Conservation (phyloP, 805 yeast genomes). For the Candida anglica region DNA sequence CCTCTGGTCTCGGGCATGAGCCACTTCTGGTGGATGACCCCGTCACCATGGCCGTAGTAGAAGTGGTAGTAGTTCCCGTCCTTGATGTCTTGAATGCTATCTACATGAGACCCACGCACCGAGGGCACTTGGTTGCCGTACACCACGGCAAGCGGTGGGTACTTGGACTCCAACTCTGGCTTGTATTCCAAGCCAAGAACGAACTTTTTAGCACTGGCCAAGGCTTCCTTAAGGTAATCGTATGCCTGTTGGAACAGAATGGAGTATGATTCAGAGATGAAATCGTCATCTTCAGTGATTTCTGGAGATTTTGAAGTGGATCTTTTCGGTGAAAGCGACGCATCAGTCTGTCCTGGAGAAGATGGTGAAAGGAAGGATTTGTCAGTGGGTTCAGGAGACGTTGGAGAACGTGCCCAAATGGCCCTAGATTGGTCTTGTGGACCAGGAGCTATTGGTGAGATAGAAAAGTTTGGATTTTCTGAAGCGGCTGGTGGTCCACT, state of each 20-base stretch:
- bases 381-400: no score
- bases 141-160: conserved; percentile 82
- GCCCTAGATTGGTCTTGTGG: no score
- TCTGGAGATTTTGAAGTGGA: background rate
- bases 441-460: no score
- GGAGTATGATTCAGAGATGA: conserved; percentile 5
- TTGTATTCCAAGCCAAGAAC: conserved; percentile 52
- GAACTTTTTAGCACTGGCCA: conserved; percentile 57
- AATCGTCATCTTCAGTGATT: background rate
- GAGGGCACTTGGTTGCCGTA: conserved; percentile 84
- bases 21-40: conserved; percentile 83
- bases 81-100: conserved; percentile 55
- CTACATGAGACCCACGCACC: conserved; percentile 73
- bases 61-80: conserved; percentile 74
- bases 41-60: conserved; percentile 89
- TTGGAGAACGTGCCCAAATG: background rate
- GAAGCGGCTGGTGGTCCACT: background rate
- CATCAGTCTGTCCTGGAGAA: no score
- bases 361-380: no score
- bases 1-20: conserved; percentile 75
- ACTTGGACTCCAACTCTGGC: conserved; percentile 39
- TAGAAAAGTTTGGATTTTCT: background rate
- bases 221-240: conserved; percentile 58
- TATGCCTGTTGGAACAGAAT: conserved; percentile 56
- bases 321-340: no score